Conservation (phyloP, 768 basidiomycete species). For the Tulasnella sp. region DNA sequence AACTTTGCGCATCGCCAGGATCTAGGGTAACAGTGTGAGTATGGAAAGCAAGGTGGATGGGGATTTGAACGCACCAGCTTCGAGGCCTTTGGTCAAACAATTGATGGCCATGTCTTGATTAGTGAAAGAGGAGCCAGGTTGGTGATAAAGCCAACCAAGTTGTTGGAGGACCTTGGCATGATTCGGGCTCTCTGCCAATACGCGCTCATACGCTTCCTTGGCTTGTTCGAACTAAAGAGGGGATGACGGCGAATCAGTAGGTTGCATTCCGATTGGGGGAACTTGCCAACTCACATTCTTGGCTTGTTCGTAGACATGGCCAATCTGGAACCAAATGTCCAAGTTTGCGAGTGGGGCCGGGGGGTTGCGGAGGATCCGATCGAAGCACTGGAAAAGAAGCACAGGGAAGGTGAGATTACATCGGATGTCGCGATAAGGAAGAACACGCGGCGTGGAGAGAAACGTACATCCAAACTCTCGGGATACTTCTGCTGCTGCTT, state of each 20-base stretch:
- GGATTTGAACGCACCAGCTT: conserved; percentile 63
- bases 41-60: not conserved
- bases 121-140: conserved; percentile 88
- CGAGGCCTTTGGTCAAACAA: conserved; percentile 88
- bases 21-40: conserved; percentile 39
- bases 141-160: conserved; percentile 95
- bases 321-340: conserved; percentile 99
- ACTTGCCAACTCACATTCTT: conserved; percentile 61
- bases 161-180: conserved; percentile 98
- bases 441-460: not conserved
- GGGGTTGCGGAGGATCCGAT: conserved; percentile 90
- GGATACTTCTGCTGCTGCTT: conserved; percentile 95
- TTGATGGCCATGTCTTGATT: conserved; percentile 91
- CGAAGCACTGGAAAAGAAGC: conserved; percentile 55
- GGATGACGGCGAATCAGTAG: not conserved
- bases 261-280: not conserved
- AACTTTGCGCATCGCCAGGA: conserved; percentile 90
- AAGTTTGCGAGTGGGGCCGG: conserved; percentile 92
- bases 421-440: not conserved
- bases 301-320: conserved; percentile 96
- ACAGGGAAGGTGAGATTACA: not conserved
- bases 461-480: conserved; percentile 54
- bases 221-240: conserved; percentile 67
- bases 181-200: conserved; percentile 82
- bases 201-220: conserved; percentile 92